Evolutionary conservation across 108 stramenopile genomes (phyloP), one percentile per base, ranked within the genome.

Genomic region (Cyclotella distinguenda): DNA sequence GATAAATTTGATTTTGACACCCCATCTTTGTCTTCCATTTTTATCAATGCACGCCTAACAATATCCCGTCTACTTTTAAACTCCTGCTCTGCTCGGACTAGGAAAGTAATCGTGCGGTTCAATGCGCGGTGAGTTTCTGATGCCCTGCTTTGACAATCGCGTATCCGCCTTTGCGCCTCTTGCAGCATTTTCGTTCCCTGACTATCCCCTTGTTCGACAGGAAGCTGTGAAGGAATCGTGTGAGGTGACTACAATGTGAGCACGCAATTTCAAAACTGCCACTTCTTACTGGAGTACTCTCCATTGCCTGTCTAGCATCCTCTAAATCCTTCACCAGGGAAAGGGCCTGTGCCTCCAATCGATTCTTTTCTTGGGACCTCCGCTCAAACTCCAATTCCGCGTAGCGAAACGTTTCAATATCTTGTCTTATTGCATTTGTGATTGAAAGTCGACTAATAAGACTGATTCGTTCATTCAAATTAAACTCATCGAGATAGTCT

Each of bases 61-160:
- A 64, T 34, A 51, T 76, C 74, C 6, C 74, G 45, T 47, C 51
- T 68, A 18, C 74, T 66, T 43, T 64, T 56, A 18, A 68, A 35
- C n/a, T 76, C 67, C 42, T 64, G 54, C 12, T 76, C 74, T 25
- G 62, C 60, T 25, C 40, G 66, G 50, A 58, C 68, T 3, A 67
- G 32, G 3, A 43, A 53, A 28, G 27, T n/a, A 23, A 50, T 63
- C 32, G 68, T 18, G 40, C 49, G 56, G 21, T 43, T 36, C 0
- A 68, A 1, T 6, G 45, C 53, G 4, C 40, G 61, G 40, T 68
- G 62, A 13, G 59, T 34, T 21, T 76, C 74, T 16, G 67, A 18
- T 18, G 68, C 47, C n/a, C 16, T 34, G 22, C 13, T 43, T 34
- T 74, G 64, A 1, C 40, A 53, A 35, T 59, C 40, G 6, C 42